phyloP scores from a whole-genome alignment of 1,139 yeast species.

The Blastobotrys indianensis region DNA sequence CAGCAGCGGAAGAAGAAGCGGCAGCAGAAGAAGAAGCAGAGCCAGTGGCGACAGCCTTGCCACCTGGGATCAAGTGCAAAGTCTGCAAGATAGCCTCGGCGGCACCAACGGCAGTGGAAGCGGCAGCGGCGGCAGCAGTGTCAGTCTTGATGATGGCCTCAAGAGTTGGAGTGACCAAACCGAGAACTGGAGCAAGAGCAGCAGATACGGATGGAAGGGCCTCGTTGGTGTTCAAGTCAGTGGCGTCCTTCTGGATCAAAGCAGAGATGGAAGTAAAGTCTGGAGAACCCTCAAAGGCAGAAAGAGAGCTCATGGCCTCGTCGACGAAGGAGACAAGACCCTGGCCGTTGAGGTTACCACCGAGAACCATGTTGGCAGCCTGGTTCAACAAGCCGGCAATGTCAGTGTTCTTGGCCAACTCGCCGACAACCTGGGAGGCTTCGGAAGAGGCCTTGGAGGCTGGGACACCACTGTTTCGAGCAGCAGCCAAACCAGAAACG shows the following conservation, averaged over 20 bases:
- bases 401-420: constrained; percentile 4
- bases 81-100: constrained; percentile 1
- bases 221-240: constrained; percentile 8
- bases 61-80: constrained; percentile 4
- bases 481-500: constrained; percentile 10
- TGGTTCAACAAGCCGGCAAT: constrained; percentile 7
- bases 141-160: constrained; percentile 7
- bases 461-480: constrained; percentile 9
- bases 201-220: constrained; percentile 9
- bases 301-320: constrained; percentile 5
- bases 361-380: constrained; percentile 7
- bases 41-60: constrained; percentile 1
- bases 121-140: constrained; percentile 7
- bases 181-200: constrained; percentile 2
- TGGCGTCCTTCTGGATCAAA: constrained; percentile 2
- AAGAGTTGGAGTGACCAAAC: constrained; percentile 7
- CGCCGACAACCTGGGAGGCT: constrained; percentile 4
- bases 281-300: constrained; percentile 5
- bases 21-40: constrained; percentile 1
- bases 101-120: constrained; percentile 7
- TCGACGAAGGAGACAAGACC: constrained; percentile 6
- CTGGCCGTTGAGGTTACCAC: constrained; percentile 4
- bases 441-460: constrained; percentile 8
- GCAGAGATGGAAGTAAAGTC: constrained; percentile 7
- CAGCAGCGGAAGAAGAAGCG: neutral